Evolutionary conservation across 2,329 filamentous ascomycete species (phyloP), one percentile per base, ranked within the genome.

Genomic region (Beauveria varroae): DNA sequence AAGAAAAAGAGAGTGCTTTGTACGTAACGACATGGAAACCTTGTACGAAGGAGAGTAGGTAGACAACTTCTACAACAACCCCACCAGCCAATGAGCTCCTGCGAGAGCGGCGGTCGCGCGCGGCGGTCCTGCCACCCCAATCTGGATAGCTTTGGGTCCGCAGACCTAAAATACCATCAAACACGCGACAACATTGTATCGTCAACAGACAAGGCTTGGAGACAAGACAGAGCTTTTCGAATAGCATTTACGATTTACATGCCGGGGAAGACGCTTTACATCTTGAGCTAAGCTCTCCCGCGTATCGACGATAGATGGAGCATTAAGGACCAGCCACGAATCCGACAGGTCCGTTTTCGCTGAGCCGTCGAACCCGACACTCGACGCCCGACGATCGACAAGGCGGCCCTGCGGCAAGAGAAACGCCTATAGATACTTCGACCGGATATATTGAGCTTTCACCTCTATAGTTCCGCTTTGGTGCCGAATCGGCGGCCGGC

Each of bases 31-130:
- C 30, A 14, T 34, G 30, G 12, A 34, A 34, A 34, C 10, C 3
- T 14, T 34, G 30, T 14, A 34, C 30, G 4, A 12, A 34, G 30
- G 5, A 34, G n/a, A n/a, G n/a, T n/a, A 34, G 14, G 30, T 34
- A 34, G 30, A 34, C 30, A 12, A 14, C 30, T 34, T 34, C 14
- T n/a, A 52, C 14, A 24, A 7, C 28, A 50, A 28, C 55, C 64
- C 60, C 50, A 64, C 54, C 22, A 58, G 26, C 50, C 59, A 47
- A 50, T 64, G 28, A 62, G 60, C 59, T 41, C 22, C 44, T 50
- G 44, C 22, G 49, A 51, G 40, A 26, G 40, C 40, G 10, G 47
- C 50, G 44, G n/a, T 20, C 49, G 26, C 41, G 44, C 44, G 30
- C 30, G 30, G 30, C 30, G 30, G 50, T 24, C 50, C 37, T n/a